phyloP scores from a whole-genome alignment of 352 stramenopile species.

The Pythium utonaiense region DNA sequence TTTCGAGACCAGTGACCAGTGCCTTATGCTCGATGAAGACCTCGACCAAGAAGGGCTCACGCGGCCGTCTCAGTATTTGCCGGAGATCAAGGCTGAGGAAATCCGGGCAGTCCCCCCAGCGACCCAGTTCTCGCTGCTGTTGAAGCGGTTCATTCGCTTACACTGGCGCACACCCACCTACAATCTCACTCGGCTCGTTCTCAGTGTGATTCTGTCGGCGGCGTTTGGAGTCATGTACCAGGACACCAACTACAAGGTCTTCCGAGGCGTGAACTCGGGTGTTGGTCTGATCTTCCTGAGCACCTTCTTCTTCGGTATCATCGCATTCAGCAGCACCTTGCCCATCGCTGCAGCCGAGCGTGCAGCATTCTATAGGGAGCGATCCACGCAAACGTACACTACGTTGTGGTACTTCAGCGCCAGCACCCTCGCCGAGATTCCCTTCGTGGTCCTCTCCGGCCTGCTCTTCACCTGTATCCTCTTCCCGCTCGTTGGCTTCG shows the following conservation, averaged over 20 bases:
- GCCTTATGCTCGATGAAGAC: constrained; percentile 38
- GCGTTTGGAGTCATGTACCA: constrained; percentile 78
- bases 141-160: constrained; percentile 32
- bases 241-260: constrained; percentile 41
- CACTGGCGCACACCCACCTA: constrained; percentile 59
- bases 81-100: constrained; percentile 37
- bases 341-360: constrained; percentile 67
- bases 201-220: constrained; percentile 57
- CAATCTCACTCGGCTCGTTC: constrained; percentile 65
- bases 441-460: constrained; percentile 46
- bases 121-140: constrained; percentile 33
- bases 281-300: constrained; percentile 85
- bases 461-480: constrained; percentile 54
- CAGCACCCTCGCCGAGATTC: constrained; percentile 76
- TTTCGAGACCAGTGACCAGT: constrained; percentile 36
- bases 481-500: constrained; percentile 55
- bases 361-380: constrained; percentile 57
- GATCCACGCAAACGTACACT: constrained; percentile 69
- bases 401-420: constrained; percentile 49
- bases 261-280: constrained; percentile 37
- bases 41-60: constrained; percentile 42
- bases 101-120: constrained; percentile 32
- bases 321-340: constrained; percentile 59
- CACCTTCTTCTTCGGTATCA: constrained; percentile 76
- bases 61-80: constrained; percentile 29